Evolutionary conservation across 2,329 filamentous ascomycete genomes (phyloP).

Genomic region (Colletotrichum camelliae): DNA sequence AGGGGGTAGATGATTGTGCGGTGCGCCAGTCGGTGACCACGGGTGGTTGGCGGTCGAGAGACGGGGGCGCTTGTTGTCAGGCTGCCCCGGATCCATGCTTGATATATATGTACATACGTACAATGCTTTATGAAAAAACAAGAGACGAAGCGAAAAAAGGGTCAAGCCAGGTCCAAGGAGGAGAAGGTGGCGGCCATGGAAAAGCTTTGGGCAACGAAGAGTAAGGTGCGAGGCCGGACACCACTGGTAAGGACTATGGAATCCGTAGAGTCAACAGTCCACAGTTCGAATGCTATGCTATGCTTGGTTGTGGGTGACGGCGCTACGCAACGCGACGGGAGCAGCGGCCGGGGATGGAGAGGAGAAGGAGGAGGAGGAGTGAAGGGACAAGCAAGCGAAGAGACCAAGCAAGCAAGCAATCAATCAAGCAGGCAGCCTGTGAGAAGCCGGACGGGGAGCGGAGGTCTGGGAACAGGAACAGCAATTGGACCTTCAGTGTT

Average conservation of each 20-base stretch:
- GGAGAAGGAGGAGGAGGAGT: background rate
- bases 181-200: conserved; percentile 34
- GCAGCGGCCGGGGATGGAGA: conserved; percentile 2
- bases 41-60: conserved; percentile 45
- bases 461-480: background rate
- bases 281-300: conserved; percentile 3
- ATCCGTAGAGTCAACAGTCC: background rate
- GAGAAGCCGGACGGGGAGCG: conserved; percentile 13
- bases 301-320: background rate
- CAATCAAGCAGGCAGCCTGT: conserved; percentile 16
- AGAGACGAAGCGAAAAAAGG: conserved; percentile 24
- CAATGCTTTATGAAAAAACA: conserved; percentile 23
- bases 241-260: background rate
- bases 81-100: conserved; percentile 66
- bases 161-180: conserved; percentile 25
- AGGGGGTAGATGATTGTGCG: conserved; percentile 50
- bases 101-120: conserved; percentile 49
- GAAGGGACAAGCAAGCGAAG: background rate
- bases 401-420: background rate
- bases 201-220: conserved; percentile 34
- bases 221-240: conserved; percentile 1
- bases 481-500: conserved; percentile 15
- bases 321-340: conserved; percentile 6
- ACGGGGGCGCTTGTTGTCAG: conserved; percentile 65
- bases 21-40: conserved; percentile 47